Base-by-base conservation (phyloP, 2,329 filamentous ascomycete species). In the Talaromyces sp. region DNA sequence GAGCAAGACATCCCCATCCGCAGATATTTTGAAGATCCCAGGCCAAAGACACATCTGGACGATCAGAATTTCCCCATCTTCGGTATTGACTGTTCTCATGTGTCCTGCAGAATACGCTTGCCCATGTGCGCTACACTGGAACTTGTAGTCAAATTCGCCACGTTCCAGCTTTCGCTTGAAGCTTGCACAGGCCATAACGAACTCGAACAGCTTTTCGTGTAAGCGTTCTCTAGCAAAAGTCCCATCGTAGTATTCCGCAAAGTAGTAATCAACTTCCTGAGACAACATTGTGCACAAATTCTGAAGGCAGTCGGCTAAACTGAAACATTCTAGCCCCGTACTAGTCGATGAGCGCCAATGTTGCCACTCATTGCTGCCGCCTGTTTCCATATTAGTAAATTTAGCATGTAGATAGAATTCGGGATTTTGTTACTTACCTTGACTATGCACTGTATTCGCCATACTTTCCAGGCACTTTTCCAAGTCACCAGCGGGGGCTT, bases 331-430 rank as follows among this genome's bases (percentile, higher is more conserved):
- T 0, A 59, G 10, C 6, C 60, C 67, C 1, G 28, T 65, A 39
- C 66, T 67, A n/a, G 64, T 68, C 0, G 67, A 64, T 44, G 49
- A 63, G n/a, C 65, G 61, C 69, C 68, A 71, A 15, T 66, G 59
- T 1, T 58, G 61, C 28, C 55, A 55, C 3, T 66, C 57, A 9
- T 65, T 44, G 1, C 3, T 47, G 1, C 63, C 62, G 6, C 55
- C 68, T 71, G 19, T 9, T 10, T 4, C 0, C 1, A 54, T 32
- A 7, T 58, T 19, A 52, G 57, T 30, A 7, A 30, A 30, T 30
- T 30, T 7, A 8, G 28, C 28, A 30, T 30, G 28, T 30, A 30
- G 28, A 30, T 30, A 30, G 7, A 30, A 30, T 30, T 30, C 28
- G 28, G 7, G 57, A 28, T 59, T 28, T 44, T 32, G 2, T 1